phyloP scores from a whole-genome alignment of 176 grass and related monocot genomes.

The Ensete ventricosum region DNA sequence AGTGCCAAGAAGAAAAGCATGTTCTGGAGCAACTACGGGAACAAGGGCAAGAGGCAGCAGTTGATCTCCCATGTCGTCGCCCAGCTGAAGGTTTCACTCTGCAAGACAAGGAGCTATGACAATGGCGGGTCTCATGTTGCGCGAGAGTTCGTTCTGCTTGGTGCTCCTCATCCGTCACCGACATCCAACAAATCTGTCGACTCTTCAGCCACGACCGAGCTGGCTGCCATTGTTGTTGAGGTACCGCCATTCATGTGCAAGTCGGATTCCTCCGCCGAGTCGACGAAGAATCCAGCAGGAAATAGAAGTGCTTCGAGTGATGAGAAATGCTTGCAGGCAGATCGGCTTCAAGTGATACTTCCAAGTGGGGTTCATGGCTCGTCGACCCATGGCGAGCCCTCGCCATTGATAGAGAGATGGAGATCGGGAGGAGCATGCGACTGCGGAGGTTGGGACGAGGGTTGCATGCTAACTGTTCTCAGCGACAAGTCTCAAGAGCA shows the following conservation, averaged over 20 bases:
- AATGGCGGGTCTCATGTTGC: conserved; percentile 23
- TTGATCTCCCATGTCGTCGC: conserved; percentile 63
- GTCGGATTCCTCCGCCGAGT: conserved; percentile 19
- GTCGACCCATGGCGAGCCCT: conserved; percentile 42
- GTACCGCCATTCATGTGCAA: conserved; percentile 29
- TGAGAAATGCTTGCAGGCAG: conserved; percentile 27
- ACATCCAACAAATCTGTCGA: conserved; percentile 12
- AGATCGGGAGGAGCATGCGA: conserved; percentile 70
- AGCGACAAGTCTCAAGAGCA: conserved; percentile 27
- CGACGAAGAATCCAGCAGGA: background rate
- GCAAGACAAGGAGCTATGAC: conserved; percentile 36
- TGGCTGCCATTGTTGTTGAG: conserved; percentile 53
- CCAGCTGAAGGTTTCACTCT: conserved; percentile 42
- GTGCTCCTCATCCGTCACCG: conserved; percentile 28
- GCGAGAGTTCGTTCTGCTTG: conserved; percentile 77
- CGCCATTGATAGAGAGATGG: conserved; percentile 88
- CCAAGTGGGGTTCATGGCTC: conserved; percentile 72
- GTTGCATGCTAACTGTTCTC: conserved; percentile 64
- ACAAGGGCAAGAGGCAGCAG: conserved; percentile 72
- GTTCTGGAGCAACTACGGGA: conserved; percentile 48
- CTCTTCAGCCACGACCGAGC: conserved; percentile 41
- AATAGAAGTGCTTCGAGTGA: conserved; percentile 22
- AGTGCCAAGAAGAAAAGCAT: conserved; percentile 66
- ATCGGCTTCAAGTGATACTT: conserved; percentile 40
- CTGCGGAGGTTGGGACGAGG: conserved; percentile 98